A percentile compares a stretch with the other conserved stretches of the same genome.
phyloP scores from a whole-genome alignment of 2,329 filamentous ascomycete species.

The Thielaviopsis ethacetica region DNA sequence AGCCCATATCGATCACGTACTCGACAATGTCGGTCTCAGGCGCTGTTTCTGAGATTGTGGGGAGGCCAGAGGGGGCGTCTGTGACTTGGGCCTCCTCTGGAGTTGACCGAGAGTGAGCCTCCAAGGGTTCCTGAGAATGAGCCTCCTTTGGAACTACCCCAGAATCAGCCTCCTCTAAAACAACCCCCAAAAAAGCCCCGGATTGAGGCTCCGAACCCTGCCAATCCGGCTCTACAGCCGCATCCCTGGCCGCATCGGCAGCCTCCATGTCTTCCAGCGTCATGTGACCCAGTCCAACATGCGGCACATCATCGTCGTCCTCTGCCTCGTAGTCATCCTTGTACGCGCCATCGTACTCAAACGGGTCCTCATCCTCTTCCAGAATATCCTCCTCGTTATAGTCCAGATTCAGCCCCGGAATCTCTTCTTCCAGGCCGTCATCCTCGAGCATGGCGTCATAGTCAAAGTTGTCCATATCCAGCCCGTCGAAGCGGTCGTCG shows the following conservation, averaged over 20 bases:
- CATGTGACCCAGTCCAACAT: slow-evolving; percentile 11
- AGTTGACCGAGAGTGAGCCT: too few relatives aligned
- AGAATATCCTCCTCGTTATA: slow-evolving; percentile 27
- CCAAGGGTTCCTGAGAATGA: too few relatives aligned
- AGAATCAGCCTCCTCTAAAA: too few relatives aligned
- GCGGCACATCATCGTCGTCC: slow-evolving; percentile 31
- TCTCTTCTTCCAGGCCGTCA: slow-evolving; percentile 49
- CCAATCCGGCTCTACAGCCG: not conserved
- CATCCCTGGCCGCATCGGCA: not conserved
- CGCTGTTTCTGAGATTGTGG: not conserved
- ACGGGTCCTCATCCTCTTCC: slow-evolving; percentile 17
- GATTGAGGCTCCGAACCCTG: too few relatives aligned
- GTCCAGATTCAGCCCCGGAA: slow-evolving; percentile 40
- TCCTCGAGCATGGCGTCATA: slow-evolving; percentile 50
- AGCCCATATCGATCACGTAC: not conserved
- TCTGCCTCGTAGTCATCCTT: slow-evolving; percentile 16
- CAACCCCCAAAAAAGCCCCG: too few relatives aligned
- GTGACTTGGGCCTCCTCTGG: too few relatives aligned
- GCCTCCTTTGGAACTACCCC: too few relatives aligned
- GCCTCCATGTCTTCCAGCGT: slow-evolving; percentile 6
- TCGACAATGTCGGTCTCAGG: not conserved
- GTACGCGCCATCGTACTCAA: slow-evolving; percentile 17
- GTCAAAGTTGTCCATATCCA: slow-evolving; percentile 40
- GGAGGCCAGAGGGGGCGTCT: not conserved
- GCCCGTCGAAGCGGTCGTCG: slow-evolving; percentile 41